Conservation (phyloP, 371 early-diverging fungal genomes). For the Rhizopus sp. region DNA sequence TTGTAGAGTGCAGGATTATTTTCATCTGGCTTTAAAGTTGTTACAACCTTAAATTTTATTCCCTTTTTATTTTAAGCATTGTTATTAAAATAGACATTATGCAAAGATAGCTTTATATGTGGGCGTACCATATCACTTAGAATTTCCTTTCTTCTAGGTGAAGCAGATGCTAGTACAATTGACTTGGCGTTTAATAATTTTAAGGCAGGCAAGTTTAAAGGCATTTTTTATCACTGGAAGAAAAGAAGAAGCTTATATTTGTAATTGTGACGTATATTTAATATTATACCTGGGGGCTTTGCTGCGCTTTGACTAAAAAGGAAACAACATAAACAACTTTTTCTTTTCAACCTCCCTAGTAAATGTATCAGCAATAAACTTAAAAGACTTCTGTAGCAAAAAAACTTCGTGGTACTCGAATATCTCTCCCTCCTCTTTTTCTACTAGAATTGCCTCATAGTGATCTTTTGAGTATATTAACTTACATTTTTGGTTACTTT, state of each 20-base stretch:
- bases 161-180: constrained; percentile 80
- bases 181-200: constrained; percentile 42
- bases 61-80: constrained; percentile 39
- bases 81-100: neutral
- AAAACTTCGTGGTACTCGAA: too few species aligned
- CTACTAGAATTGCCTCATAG: too few species aligned
- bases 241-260: neutral
- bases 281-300: too few species aligned
- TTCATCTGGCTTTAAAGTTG: constrained; percentile 39
- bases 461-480: too few species aligned
- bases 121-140: constrained; percentile 56
- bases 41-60: constrained; percentile 61
- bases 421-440: too few species aligned
- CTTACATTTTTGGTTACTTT: too few species aligned
- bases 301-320: too few species aligned
- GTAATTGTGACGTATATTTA: too few species aligned
- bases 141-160: constrained; percentile 81
- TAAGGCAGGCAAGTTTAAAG: constrained; percentile 24
- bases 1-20: constrained; percentile 32
- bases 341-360: too few species aligned
- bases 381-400: too few species aligned
- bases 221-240: constrained; percentile 12
- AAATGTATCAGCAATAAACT: too few species aligned
- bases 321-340: too few species aligned
- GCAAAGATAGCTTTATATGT: neutral